phyloP scores from a whole-genome alignment of 140 eudicot species.

The Stevia rebaudiana region DNA sequence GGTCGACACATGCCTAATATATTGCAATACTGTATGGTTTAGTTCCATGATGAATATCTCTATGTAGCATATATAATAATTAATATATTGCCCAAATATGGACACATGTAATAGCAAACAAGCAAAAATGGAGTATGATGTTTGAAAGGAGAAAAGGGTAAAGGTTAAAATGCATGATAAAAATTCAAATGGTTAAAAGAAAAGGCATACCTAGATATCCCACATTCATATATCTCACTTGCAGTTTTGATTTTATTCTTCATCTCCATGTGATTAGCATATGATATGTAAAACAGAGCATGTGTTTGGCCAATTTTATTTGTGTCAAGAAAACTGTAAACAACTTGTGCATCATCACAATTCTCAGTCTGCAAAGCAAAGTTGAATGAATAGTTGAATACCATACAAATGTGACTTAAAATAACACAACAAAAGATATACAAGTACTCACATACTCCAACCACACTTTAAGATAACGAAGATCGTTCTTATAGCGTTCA shows the following conservation, averaged over 20 bases:
- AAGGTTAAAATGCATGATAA: too few species aligned
- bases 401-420: background rate
- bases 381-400: background rate
- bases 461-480: constrained; percentile 91
- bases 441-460: constrained; percentile 70
- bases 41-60: background rate
- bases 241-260: constrained; percentile 76
- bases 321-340: constrained; percentile 64
- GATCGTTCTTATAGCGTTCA: constrained; percentile 65
- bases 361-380: constrained; percentile 62
- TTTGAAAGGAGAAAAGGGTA: too few species aligned
- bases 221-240: constrained; percentile 64
- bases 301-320: constrained; percentile 72
- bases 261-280: constrained; percentile 71
- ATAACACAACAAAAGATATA: background rate
- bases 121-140: background rate
- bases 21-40: background rate
- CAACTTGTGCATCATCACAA: constrained; percentile 83
- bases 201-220: constrained; percentile 53
- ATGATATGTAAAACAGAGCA: constrained; percentile 65
- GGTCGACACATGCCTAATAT: background rate
- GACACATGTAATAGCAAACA: background rate
- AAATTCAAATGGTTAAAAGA: background rate
- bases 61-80: background rate
- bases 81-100: background rate